Conservation (phyloP, 345 rosid genomes). For the Hibiscus mutabilis region DNA sequence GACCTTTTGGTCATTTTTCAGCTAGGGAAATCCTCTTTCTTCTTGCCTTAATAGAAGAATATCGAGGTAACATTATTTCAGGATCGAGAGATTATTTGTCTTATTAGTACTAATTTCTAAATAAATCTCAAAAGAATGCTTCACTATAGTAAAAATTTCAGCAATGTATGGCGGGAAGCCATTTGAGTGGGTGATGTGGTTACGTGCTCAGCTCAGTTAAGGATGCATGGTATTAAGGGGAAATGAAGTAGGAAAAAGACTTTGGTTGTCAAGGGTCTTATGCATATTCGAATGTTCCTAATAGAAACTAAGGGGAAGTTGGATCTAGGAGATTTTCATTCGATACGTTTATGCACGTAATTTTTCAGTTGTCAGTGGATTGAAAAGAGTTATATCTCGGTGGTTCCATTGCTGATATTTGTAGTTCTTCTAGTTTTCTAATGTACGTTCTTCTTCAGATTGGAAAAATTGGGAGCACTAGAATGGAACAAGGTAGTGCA, state of each 20-base stretch:
- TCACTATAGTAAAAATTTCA: neutral
- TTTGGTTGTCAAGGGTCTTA: too few relatives aligned
- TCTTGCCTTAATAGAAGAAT: neutral
- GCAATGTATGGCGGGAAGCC: neutral
- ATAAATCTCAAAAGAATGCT: neutral
- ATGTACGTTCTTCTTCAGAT: slow-evolving; percentile 46
- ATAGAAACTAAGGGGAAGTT: neutral
- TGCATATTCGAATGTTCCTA: too few relatives aligned
- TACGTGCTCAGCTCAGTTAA: too few relatives aligned
- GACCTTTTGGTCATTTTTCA: neutral
- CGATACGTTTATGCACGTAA: neutral
- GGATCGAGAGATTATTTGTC: neutral
- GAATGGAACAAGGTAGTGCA: slow-evolving; percentile 66
- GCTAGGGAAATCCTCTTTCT: neutral
- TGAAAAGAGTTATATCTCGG: neutral
- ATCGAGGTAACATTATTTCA: neutral
- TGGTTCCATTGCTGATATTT: neutral
- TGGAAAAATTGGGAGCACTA: slow-evolving; percentile 83
- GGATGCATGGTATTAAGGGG: too few relatives aligned
- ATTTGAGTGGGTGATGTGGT: too few relatives aligned
- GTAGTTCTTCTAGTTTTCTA: neutral
- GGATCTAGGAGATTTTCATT: neutral
- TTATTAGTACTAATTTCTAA: neutral
- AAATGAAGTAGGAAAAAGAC: neutral
- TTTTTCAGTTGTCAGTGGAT: neutral